Conservation (phyloP, 441 rosid genomes). For the Pelargonium cotyledonis region DNA sequence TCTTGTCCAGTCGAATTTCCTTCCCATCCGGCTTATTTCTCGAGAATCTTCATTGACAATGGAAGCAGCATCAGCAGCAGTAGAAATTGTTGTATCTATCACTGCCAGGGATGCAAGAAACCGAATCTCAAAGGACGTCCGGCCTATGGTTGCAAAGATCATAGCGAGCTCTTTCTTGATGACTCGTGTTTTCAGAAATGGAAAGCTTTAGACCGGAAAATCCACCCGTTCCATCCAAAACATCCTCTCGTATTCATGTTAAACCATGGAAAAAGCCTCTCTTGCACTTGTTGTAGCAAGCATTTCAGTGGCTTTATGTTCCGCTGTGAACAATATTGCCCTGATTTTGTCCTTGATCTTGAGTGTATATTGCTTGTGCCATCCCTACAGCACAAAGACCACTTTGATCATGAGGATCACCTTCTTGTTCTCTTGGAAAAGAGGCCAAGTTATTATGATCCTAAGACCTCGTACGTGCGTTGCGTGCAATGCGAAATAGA, state of each 20-base stretch:
- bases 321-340: neutral
- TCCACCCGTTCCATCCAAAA: neutral
- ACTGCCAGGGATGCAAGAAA: neutral
- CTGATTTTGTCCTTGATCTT: no score
- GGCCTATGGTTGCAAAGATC: neutral
- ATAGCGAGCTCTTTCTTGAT: neutral
- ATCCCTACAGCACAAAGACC: neutral
- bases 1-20: no score
- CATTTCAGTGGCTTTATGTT: neutral
- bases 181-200: neutral
- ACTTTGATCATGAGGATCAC: neutral
- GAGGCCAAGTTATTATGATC: neutral
- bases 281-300: neutral
- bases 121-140: neutral
- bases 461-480: neutral
- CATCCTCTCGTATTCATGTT: neutral
- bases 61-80: no score
- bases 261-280: neutral
- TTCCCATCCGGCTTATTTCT: no score
- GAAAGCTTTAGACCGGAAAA: neutral
- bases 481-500: slow-evolving; percentile 13
- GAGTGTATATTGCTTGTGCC: neutral
- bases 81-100: no score
- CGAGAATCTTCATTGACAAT: no score
- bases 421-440: neutral